phyloP scores from a whole-genome alignment of 1,284 basidiomycete genomes.

The Puccinia triticina region DNA sequence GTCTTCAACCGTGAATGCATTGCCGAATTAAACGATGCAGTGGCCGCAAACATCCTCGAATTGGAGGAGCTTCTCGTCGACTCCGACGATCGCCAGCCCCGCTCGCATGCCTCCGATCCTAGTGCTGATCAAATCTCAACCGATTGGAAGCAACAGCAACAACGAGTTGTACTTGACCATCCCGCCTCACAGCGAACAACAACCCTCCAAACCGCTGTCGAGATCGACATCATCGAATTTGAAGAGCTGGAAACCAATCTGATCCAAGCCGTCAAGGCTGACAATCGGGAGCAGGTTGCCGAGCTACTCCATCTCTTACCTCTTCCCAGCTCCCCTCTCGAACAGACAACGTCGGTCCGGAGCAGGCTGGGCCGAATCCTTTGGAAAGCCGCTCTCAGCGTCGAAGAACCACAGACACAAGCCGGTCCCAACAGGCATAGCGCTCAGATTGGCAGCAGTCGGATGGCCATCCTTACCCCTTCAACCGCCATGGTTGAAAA shows the following conservation, averaged over 20 bases:
- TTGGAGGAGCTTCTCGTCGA: conserved; percentile 70
- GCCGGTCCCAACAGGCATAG: neutral
- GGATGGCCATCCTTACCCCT: conserved; percentile 39
- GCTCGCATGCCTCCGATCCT: conserved; percentile 5
- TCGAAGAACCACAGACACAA: conserved; percentile 12
- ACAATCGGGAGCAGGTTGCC: conserved; percentile 32
- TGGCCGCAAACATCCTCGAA: conserved; percentile 88
- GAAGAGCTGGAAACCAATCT: conserved; percentile 43
- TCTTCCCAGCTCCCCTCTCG: conserved; percentile 30
- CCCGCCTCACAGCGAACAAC: neutral
- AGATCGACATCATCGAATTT: conserved; percentile 47
- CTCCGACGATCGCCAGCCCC: conserved; percentile 60
- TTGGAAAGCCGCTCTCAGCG: conserved; percentile 83
- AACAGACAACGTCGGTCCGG: conserved; percentile 34
- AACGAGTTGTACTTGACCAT: conserved; percentile 55
- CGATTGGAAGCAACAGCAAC: conserved; percentile 54
- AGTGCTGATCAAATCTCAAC: conserved; percentile 34
- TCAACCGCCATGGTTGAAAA: conserved; percentile 38
- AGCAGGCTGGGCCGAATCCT: conserved; percentile 77
- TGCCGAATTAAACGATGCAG: conserved; percentile 90
- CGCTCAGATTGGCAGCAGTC: conserved; percentile 5
- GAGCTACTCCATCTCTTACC: conserved; percentile 32
- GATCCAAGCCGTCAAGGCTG: conserved; percentile 47
- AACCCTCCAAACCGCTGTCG: conserved; percentile 15
- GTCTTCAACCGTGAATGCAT: conserved; percentile 98